These are phyloP conservation scores for Aspergillus brunneoviolaceus DNA, from an alignment of 2,329 filamentous ascomycete genomes.

Conservation along the genomic window DNA sequence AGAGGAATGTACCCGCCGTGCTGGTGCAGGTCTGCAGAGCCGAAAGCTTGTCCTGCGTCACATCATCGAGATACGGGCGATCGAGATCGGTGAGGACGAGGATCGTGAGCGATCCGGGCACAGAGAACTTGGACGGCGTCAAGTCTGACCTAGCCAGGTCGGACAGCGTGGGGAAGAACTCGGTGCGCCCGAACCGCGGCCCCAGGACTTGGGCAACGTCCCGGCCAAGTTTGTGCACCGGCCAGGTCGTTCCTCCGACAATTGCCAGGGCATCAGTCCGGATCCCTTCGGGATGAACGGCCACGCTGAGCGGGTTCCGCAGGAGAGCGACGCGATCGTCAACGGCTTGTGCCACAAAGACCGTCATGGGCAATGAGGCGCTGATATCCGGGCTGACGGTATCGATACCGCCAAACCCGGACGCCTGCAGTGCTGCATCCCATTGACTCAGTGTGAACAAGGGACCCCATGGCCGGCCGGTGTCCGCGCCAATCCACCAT, in stretches of 20 bases:
- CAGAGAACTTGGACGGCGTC: too few species aligned
- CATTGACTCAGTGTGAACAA: neutral
- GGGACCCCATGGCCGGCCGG: neutral
- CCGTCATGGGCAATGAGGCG: neutral
- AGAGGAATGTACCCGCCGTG: neutral
- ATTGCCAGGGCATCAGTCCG: neutral
- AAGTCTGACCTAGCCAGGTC: too few species aligned
- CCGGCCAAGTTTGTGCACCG: too few species aligned
- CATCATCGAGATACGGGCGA: neutral
- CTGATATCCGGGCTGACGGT: neutral
- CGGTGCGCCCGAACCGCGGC: neutral
- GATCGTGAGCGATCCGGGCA: neutral
- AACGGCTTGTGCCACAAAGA: neutral
- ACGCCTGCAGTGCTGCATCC: neutral
- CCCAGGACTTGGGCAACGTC: too few species aligned
- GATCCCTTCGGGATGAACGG: neutral
- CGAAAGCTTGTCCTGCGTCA: neutral
- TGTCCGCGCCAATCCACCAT: neutral
- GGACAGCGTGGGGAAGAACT: too few species aligned
- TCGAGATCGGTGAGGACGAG: neutral
- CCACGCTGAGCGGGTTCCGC: neutral
- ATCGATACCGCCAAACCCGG: neutral
- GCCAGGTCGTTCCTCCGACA: neutral
- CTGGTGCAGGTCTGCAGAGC: neutral
- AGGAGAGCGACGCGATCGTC: neutral